A percentile compares a stretch with the other conserved stretches of the same genome.
phyloP scores from a whole-genome alignment of 371 early-diverging fungal genomes.

The Mortierella sp. region DNA sequence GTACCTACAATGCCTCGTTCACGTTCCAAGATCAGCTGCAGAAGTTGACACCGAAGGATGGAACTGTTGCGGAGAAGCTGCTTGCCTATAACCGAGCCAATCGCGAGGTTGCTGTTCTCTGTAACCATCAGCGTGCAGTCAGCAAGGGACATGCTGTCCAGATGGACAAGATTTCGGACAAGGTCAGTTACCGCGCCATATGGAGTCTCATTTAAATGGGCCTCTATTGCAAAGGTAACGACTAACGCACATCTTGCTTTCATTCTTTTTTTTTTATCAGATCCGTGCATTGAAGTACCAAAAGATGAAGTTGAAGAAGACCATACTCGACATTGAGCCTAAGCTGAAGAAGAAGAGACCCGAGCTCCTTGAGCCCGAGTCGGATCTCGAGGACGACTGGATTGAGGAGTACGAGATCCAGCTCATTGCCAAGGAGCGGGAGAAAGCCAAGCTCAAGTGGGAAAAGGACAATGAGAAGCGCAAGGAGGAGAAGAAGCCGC shows the following conservation, averaged over 20 bases:
- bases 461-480: conserved; percentile 81
- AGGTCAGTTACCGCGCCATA: too few species aligned
- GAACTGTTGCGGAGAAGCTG: conserved; percentile 85
- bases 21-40: conserved; percentile 93
- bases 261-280: conserved; percentile 20
- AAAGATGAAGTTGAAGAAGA: conserved; percentile 72
- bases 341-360: conserved; percentile 79
- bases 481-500: conserved; percentile 66
- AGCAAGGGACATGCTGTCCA: conserved; percentile 82
- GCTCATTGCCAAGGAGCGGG: conserved; percentile 70
- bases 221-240: neutral
- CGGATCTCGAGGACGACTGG: conserved; percentile 88
- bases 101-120: conserved; percentile 95
- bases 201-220: conserved; percentile 2
- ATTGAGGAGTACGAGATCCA: conserved; percentile 69
- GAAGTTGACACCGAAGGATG: conserved; percentile 73
- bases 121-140: conserved; percentile 96
- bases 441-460: conserved; percentile 67
- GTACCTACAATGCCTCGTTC: conserved; percentile 97
- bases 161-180: conserved; percentile 86
- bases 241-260: neutral
- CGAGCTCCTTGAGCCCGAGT: conserved; percentile 73
- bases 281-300: conserved; percentile 88
- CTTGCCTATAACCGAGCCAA: conserved; percentile 97
- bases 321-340: conserved; percentile 78